Evolutionary conservation across 352 stramenopile genomes (phyloP), one percentile per base, ranked within the genome.

Genomic region (Phytophthora crassamura): DNA sequence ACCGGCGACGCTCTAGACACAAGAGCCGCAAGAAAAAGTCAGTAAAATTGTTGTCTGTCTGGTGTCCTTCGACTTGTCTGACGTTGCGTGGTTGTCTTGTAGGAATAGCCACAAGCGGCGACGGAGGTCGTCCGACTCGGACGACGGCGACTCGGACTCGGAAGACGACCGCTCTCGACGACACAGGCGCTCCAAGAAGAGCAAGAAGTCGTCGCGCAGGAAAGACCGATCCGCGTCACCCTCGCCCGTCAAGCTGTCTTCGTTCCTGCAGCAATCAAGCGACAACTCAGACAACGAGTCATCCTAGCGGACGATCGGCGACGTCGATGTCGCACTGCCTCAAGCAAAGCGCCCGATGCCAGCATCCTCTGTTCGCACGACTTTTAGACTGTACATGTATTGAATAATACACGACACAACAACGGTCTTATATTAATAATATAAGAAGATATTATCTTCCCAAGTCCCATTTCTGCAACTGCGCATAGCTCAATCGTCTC

Each of bases 181-280:
- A 53, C 57, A 45, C 39, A 74, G 70, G 53, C 71, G 45, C 57
- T 65, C 65, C 32, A 79, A 77, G 45, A 77, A 80, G 69, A 84
- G 58, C 48, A 74, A 73, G 45, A 84, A 82, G 42, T 58, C 64
- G 41, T 75, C 68, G 32, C 56, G 68, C 35, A 85, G 53, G 43
- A 84, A 78, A 60, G 47, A 71, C 30, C 64, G 64, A 45, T 74
- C 84, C 40, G 67, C 50, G 34, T 93, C 75, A 34, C 69, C 75
- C 30, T 93, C 84, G 41, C 81, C 86, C 30, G 72, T 93, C 64
- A 82, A 89, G 28, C 79, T 98, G 20, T 97, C 89, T 8, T 94
- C 90, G n/a, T 98, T 98, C 67, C 93, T 98, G 56, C 79, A 93
- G 36, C 74, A 89, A 59, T 58, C 48, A 12, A 81, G 48, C 58